These are phyloP conservation scores for Nakataea oryzae DNA, from an alignment of 2,329 filamentous ascomycete species.

Conservation along the genomic window DNA sequence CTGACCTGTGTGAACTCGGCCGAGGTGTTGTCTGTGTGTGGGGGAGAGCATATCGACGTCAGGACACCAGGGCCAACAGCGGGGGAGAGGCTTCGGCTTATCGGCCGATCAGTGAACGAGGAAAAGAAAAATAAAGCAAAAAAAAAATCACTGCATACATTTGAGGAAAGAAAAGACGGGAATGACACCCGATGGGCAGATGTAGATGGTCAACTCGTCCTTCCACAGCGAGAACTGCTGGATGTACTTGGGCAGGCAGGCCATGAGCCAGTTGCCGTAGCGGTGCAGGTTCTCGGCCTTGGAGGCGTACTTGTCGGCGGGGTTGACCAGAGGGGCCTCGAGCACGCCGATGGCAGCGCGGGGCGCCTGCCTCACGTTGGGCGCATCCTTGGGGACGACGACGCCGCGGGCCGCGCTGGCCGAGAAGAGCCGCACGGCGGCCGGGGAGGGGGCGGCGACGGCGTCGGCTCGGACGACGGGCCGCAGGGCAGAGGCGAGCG, in stretches of 20 bases:
- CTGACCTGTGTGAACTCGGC: slow-evolving; percentile 93
- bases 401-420: slow-evolving; percentile 12
- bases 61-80: background rate
- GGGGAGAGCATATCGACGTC: background rate
- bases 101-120: background rate
- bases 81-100: background rate
- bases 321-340: slow-evolving; percentile 74
- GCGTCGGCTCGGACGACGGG: slow-evolving; percentile 29
- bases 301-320: slow-evolving; percentile 82
- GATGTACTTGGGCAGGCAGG: slow-evolving; percentile 92
- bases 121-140: background rate
- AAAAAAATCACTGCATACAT: slow-evolving; percentile 31
- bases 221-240: slow-evolving; percentile 99
- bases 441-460: slow-evolving; percentile 5
- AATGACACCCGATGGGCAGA: slow-evolving; percentile 76
- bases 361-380: slow-evolving; percentile 58
- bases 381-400: slow-evolving; percentile 41
- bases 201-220: slow-evolving; percentile 92
- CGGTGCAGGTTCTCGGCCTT: slow-evolving; percentile 83
- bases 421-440: slow-evolving; percentile 37
- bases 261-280: slow-evolving; percentile 95
- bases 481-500: slow-evolving; percentile 44
- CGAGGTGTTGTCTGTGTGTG: slow-evolving; percentile 70
- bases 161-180: slow-evolving; percentile 93
- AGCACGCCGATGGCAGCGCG: slow-evolving; percentile 51